Evolutionary conservation across 495 filamentous ascomycete species (phyloP).

Genomic region (Beverwykella pulmonaria): DNA sequence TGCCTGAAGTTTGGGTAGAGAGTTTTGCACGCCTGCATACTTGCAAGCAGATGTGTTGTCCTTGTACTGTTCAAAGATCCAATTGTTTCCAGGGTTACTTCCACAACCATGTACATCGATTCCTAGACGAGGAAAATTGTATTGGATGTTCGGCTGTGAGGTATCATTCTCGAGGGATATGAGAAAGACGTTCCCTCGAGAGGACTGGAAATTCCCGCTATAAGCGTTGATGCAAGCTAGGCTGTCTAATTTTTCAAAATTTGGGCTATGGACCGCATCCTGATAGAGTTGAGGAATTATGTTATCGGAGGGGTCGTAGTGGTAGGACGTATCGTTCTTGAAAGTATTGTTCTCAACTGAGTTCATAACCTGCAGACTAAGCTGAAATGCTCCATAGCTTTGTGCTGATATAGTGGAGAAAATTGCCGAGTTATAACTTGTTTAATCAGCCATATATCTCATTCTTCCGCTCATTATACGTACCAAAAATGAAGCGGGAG

Average conservation of each 20-base stretch:
- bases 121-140: not conserved
- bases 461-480: too few relatives aligned
- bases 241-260: too few relatives aligned
- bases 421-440: conserved; percentile 10
- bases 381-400: not conserved
- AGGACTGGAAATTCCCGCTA: not conserved
- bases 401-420: not conserved
- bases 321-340: too few relatives aligned
- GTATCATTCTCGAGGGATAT: not conserved
- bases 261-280: too few relatives aligned
- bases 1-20: not conserved
- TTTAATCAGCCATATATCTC: not conserved
- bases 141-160: not conserved
- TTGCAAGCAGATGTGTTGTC: not conserved
- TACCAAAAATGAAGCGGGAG: conserved; percentile 2
- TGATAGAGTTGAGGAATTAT: too few relatives aligned
- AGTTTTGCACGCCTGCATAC: not conserved
- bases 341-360: too few relatives aligned
- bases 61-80: not conserved
- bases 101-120: not conserved
- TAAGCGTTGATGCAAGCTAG: not conserved
- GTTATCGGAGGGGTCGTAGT: too few relatives aligned
- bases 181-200: not conserved
- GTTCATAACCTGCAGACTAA: not conserved
- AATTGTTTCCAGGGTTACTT: not conserved